Conservation (phyloP, 2,329 filamentous ascomycete species). For the Boeremia exigua region DNA sequence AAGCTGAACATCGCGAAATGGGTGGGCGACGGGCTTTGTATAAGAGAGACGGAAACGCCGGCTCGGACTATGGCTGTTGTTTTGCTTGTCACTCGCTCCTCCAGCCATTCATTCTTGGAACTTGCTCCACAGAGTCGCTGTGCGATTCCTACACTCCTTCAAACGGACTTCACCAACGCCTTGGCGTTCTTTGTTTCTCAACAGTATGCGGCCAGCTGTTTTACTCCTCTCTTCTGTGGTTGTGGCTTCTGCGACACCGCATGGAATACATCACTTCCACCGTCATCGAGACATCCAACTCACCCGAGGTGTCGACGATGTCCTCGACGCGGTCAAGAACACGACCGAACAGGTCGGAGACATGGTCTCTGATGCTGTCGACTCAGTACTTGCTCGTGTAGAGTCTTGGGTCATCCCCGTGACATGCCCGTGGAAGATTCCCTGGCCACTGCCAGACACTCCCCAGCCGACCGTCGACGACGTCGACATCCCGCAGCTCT, state of each 20-base stretch:
- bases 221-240: slow-evolving; percentile 6
- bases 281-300: slow-evolving; percentile 1
- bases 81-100: slow-evolving; percentile 1
- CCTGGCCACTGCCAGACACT: slow-evolving; percentile 19
- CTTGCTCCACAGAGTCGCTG: slow-evolving; percentile 9
- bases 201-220: background rate
- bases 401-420: slow-evolving; percentile 14
- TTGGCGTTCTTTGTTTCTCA: background rate
- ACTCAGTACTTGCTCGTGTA: slow-evolving; percentile 13
- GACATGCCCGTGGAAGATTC: slow-evolving; percentile 15
- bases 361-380: slow-evolving; percentile 6
- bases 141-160: slow-evolving; percentile 7
- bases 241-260: slow-evolving; percentile 1
- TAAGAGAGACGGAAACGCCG: slow-evolving; percentile 1
- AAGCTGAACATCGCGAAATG: background rate
- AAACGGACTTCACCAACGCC: background rate
- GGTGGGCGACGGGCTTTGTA: background rate
- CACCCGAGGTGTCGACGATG: slow-evolving; percentile 4
- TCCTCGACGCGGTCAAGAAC: slow-evolving; percentile 7
- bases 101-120: slow-evolving; percentile 6
- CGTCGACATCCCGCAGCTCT: slow-evolving; percentile 17
- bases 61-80: background rate
- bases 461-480: slow-evolving; percentile 18
- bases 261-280: slow-evolving; percentile 8
- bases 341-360: slow-evolving; percentile 4